Conservation (phyloP, 768 basidiomycete genomes). For the Fibroporia radiculosa region DNA sequence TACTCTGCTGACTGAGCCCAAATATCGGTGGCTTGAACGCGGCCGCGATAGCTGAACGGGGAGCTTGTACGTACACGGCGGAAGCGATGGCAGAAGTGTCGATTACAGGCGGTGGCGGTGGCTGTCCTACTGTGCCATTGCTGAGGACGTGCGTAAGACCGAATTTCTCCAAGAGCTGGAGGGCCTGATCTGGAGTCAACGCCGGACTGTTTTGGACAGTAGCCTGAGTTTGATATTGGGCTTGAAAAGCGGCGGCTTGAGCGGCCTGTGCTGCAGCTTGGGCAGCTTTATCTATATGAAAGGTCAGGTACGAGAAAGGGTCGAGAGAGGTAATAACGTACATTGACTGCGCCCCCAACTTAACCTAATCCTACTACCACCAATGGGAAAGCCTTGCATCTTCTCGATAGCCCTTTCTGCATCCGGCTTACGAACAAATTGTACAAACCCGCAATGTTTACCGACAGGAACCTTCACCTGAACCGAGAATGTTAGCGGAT, state of each 20-base stretch:
- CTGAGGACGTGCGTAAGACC: slow-evolving; percentile 20
- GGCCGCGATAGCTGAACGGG: slow-evolving; percentile 12
- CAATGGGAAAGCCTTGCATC: slow-evolving; percentile 95
- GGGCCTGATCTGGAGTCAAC: slow-evolving; percentile 25
- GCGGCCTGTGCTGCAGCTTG: slow-evolving; percentile 80
- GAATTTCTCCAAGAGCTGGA: slow-evolving; percentile 26
- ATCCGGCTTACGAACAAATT: slow-evolving; percentile 87
- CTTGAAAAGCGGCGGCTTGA: slow-evolving; percentile 64
- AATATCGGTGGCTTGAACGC: slow-evolving; percentile 14
- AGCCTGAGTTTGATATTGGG: slow-evolving; percentile 19
- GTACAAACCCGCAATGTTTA: slow-evolving; percentile 94
- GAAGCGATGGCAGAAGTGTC: slow-evolving; percentile 12
- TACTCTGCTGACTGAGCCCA: slow-evolving; percentile 10
- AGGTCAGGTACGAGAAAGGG: neutral
- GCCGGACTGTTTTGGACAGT: slow-evolving; percentile 8
- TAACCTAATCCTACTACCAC: slow-evolving; percentile 82
- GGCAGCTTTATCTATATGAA: slow-evolving; percentile 69
- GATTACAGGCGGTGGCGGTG: slow-evolving; percentile 1
- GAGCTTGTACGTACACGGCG: slow-evolving; percentile 13
- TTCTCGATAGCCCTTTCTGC: slow-evolving; percentile 91
- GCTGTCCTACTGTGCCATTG: slow-evolving; percentile 4
- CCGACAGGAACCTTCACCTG: slow-evolving; percentile 96
- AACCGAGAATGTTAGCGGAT: neutral
- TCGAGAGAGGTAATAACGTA: slow-evolving; percentile 27
- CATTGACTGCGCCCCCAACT: slow-evolving; percentile 95